Percentiles rank a stretch among this genome's conserved stretches.
These are phyloP conservation scores for Coniferiporia weirii DNA, from an alignment of 1,284 basidiomycete species.

Conservation along the genomic window DNA sequence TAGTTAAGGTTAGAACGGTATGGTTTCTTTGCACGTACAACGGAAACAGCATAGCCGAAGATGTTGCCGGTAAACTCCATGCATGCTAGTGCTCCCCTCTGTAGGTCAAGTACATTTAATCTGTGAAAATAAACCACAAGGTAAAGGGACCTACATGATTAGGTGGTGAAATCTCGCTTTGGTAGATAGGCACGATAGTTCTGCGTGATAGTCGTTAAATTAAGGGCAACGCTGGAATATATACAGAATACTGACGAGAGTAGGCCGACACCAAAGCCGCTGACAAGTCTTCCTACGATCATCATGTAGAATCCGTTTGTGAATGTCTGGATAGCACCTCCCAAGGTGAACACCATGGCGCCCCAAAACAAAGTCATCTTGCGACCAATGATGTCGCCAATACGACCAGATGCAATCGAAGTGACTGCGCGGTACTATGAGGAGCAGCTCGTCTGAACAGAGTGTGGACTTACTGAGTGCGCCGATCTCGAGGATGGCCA, in stretches of 20 bases:
- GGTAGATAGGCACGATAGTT: slow-evolving; percentile 97
- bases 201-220: slow-evolving; percentile 33
- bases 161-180: slow-evolving; percentile 94
- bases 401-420: slow-evolving; percentile 80
- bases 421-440: slow-evolving; percentile 53
- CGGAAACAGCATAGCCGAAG: slow-evolving; percentile 90
- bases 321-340: slow-evolving; percentile 88
- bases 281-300: slow-evolving; percentile 84
- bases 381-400: slow-evolving; percentile 87
- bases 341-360: slow-evolving; percentile 82
- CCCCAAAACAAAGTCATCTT: slow-evolving; percentile 85
- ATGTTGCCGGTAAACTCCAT: slow-evolving; percentile 97
- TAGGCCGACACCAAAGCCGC: slow-evolving; percentile 92
- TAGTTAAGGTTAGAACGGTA: slow-evolving; percentile 1
- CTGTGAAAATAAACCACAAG: slow-evolving; percentile 9
- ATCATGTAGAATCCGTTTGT: slow-evolving; percentile 81
- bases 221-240: slow-evolving; percentile 9
- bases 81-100: slow-evolving; percentile 89
- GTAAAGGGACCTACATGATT: slow-evolving; percentile 63
- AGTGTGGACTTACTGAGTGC: slow-evolving; percentile 66
- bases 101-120: slow-evolving; percentile 17
- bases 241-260: slow-evolving; percentile 59
- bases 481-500: slow-evolving; percentile 88
- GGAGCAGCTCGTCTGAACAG: background rate
- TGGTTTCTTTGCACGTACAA: slow-evolving; percentile 52